Percentiles rank a stretch among this genome's conserved stretches.
phyloP scores from a whole-genome alignment of 257 asterid species.

The Lithospermum erythrorhizon region DNA sequence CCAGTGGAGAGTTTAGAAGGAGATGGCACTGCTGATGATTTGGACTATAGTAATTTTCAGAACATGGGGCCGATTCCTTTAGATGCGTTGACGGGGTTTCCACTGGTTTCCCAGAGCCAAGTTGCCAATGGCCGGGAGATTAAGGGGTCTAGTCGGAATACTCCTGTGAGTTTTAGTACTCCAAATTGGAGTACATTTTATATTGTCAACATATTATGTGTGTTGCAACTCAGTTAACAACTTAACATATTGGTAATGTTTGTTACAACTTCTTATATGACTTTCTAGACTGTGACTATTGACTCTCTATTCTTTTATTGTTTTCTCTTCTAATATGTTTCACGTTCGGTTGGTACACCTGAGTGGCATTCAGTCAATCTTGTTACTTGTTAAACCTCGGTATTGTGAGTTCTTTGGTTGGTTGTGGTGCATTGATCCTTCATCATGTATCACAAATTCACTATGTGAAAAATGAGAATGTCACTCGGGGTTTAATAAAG shows the following conservation, averaged over 20 bases:
- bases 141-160: constrained; percentile 10
- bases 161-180: constrained; percentile 32
- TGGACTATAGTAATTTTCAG: constrained; percentile 47
- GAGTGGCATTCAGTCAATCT: no score
- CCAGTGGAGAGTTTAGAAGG: constrained; percentile 61
- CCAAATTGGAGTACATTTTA: background rate
- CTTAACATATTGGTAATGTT: background rate
- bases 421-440: no score
- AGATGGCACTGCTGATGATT: constrained; percentile 35
- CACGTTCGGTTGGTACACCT: no score
- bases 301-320: no score
- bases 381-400: no score
- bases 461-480: no score
- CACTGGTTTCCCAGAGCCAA: constrained; percentile 17
- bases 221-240: background rate
- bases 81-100: constrained; percentile 30
- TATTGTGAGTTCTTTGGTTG: no score
- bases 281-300: no score
- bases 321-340: no score
- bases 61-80: constrained; percentile 59
- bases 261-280: background rate
- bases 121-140: constrained; percentile 7
- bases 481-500: no score
- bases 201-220: background rate
- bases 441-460: no score